A percentile compares a stretch with the other conserved stretches of the same genome.
These are phyloP conservation scores for Mortierella sp. DNA, from an alignment of 371 early-diverging fungal species.

Conservation along the genomic window DNA sequence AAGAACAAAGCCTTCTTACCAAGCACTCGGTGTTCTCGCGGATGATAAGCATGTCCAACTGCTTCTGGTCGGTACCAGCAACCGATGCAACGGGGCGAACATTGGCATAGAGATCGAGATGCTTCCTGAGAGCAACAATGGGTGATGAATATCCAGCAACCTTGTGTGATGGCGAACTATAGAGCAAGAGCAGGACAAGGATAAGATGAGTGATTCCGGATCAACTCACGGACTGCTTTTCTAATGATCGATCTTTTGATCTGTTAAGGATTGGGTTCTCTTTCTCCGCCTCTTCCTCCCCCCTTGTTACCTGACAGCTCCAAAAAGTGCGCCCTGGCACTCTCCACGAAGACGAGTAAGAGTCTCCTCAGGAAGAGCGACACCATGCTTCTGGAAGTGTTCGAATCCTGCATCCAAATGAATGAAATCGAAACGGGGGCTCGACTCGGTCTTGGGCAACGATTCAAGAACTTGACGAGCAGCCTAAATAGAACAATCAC, in stretches of 20 bases:
- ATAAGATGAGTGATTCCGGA: not conserved
- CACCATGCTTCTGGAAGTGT: slow-evolving; percentile 90
- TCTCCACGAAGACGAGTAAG: slow-evolving; percentile 79
- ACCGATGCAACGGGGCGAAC: slow-evolving; percentile 89
- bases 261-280: not conserved
- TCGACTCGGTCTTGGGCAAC: slow-evolving; percentile 61
- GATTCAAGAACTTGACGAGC: slow-evolving; percentile 89
- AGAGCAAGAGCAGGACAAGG: not conserved
- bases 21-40: slow-evolving; percentile 98
- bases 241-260: not conserved
- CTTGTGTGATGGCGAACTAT: slow-evolving; percentile 94
- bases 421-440: slow-evolving; percentile 78
- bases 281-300: not conserved
- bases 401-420: slow-evolving; percentile 95
- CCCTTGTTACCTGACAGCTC: slow-evolving; percentile 87
- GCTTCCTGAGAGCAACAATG: slow-evolving; percentile 92
- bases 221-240: slow-evolving; percentile 33
- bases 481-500: too few relatives aligned
- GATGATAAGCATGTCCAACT: slow-evolving; percentile 93
- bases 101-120: slow-evolving; percentile 94
- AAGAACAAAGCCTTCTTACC: slow-evolving; percentile 60
- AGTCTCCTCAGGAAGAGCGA: slow-evolving; percentile 89
- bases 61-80: slow-evolving; percentile 71
- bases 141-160: slow-evolving; percentile 97
- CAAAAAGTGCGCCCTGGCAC: slow-evolving; percentile 95